Conservation (phyloP, 1,284 basidiomycete species). For the Tylopilus sp. region DNA sequence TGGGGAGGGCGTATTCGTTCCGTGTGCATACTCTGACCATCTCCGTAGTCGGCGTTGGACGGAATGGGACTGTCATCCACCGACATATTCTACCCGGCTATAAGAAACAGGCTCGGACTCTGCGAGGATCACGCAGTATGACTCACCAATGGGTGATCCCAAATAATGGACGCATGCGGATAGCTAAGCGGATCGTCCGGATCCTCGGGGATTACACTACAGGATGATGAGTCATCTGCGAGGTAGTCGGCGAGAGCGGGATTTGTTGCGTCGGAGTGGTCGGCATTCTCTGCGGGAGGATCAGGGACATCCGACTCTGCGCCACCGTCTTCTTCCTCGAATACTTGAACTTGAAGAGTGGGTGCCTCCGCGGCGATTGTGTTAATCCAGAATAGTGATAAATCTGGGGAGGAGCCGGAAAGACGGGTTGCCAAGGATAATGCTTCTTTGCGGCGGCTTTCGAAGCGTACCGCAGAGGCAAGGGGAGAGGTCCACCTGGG, state of each 20-base stretch:
- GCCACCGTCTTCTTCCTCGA: not conserved
- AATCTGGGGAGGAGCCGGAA: not conserved
- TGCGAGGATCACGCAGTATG: not conserved
- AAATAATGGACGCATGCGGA: not conserved
- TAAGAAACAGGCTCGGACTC: too few relatives aligned
- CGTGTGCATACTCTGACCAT: not conserved
- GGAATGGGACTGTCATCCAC: too few relatives aligned
- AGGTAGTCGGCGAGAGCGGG: not conserved
- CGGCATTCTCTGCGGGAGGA: not conserved
- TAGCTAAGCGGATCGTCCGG: not conserved
- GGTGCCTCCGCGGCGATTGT: not conserved
- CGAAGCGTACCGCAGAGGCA: not conserved
- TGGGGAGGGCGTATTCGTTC: not conserved
- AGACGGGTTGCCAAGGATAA: not conserved
- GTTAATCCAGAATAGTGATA: constrained; percentile 4
- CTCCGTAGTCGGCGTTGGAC: not conserved
- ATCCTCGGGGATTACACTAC: not conserved
- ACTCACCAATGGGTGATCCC: not conserved
- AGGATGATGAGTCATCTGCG: not conserved
- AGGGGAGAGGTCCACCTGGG: not conserved
- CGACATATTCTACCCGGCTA: too few relatives aligned
- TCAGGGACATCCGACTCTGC: not conserved
- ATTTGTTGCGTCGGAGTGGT: not conserved
- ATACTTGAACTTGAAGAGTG: too few relatives aligned
- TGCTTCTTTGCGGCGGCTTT: constrained; percentile 1